Conservation (phyloP, 345 rosid species). For the Populus tremula region DNA sequence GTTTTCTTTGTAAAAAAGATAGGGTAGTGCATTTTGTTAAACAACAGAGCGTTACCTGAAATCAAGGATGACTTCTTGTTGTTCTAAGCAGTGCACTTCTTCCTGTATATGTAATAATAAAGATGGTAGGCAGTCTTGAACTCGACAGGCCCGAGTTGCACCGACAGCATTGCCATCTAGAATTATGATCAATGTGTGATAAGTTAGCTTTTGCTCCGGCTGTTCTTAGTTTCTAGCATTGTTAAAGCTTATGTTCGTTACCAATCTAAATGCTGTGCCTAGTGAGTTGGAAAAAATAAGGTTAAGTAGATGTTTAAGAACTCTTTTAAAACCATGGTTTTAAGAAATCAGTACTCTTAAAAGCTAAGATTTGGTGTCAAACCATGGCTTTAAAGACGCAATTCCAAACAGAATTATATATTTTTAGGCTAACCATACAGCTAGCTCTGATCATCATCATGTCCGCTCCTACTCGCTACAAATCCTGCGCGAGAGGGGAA, state of each 20-base stretch:
- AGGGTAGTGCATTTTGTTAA: conserved; percentile 8
- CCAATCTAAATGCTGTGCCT: too few relatives aligned
- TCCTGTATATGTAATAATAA: not conserved
- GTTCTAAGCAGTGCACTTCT: not conserved
- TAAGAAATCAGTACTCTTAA: too few relatives aligned
- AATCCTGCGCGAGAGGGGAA: too few relatives aligned
- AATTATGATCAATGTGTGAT: not conserved
- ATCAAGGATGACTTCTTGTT: not conserved
- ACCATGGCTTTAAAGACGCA: too few relatives aligned
- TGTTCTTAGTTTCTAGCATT: not conserved
- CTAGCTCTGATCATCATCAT: too few relatives aligned
- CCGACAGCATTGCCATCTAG: not conserved
- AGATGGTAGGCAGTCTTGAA: not conserved
- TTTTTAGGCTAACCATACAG: too few relatives aligned
- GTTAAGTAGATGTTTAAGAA: too few relatives aligned
- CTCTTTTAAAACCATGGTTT: too few relatives aligned
- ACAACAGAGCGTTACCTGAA: not conserved
- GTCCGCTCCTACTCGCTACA: too few relatives aligned
- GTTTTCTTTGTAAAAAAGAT: not conserved
- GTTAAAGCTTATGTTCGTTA: not conserved
- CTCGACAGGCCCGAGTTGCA: not conserved
- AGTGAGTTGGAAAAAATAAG: too few relatives aligned
- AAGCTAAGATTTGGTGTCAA: too few relatives aligned
- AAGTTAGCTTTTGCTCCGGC: not conserved
- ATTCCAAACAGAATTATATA: too few relatives aligned